These are phyloP conservation scores for Aspergillus persii DNA, from an alignment of 2,329 filamentous ascomycete species.

Conservation along the genomic window DNA sequence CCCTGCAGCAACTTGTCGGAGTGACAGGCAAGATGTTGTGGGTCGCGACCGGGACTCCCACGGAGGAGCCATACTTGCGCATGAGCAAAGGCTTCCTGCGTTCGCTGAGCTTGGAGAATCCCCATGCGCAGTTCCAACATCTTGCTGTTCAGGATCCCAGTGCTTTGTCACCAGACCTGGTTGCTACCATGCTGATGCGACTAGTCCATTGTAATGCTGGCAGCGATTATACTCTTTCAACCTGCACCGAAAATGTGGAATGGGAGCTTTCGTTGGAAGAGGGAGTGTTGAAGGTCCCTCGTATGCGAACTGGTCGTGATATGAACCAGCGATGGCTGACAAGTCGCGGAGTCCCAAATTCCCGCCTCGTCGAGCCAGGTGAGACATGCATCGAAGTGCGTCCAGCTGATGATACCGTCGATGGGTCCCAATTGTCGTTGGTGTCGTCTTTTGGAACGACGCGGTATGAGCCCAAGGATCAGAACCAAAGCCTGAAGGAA, in stretches of 20 bases:
- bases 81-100: constrained; percentile 9
- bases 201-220: background rate
- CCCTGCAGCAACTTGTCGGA: background rate
- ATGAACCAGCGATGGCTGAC: constrained; percentile 2
- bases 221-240: background rate
- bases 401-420: background rate
- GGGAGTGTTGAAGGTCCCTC: background rate
- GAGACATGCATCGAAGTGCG: background rate
- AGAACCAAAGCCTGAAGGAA: background rate
- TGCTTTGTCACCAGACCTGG: background rate
- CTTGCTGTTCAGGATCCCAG: background rate
- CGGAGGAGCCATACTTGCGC: background rate
- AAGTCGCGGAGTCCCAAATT: background rate
- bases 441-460: background rate
- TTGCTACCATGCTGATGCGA: constrained; percentile 1
- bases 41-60: background rate
- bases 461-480: background rate
- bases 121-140: constrained; percentile 2
- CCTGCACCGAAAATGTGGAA: background rate
- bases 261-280: constrained; percentile 3
- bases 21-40: background rate
- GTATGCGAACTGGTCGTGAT: background rate
- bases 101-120: background rate
- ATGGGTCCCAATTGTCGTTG: background rate
- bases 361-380: background rate